These are phyloP conservation scores for Phragmites australis DNA, from an alignment of 176 grass and related monocot species.

Conservation along the genomic window DNA sequence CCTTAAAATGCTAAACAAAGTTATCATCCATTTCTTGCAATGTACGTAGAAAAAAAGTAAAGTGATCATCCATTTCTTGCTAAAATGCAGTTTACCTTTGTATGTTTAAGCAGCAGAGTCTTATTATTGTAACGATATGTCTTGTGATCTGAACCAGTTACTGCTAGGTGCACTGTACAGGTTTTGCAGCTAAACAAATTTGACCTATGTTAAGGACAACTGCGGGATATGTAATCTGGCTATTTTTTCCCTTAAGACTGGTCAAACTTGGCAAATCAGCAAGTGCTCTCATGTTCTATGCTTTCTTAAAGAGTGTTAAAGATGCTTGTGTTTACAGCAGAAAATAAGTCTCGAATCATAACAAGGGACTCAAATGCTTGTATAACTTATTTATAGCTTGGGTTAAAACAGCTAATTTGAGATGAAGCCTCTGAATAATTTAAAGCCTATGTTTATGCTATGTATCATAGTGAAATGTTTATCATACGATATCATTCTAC, in stretches of 20 bases:
- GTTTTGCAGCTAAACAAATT: conserved; percentile 22
- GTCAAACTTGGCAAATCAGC: background rate
- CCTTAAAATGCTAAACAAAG: no score
- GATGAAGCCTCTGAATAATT: conserved; percentile 10
- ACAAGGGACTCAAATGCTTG: background rate
- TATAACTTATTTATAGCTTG: conserved; percentile 4
- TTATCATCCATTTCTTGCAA: conserved; percentile 16
- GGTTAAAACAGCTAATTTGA: conserved; percentile 21
- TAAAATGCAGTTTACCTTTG: conserved; percentile 1
- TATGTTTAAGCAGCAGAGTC: background rate
- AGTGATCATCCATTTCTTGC: background rate
- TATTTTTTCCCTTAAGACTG: conserved; percentile 4
- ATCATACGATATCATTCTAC: background rate
- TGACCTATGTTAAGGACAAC: background rate
- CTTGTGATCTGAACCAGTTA: conserved; percentile 1
- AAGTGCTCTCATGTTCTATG: conserved; percentile 1
- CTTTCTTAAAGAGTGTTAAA: background rate
- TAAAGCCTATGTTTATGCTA: conserved; percentile 8
- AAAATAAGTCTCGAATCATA: conserved; percentile 2
- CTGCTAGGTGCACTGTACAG: background rate
- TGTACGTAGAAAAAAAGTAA: background rate
- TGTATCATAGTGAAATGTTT: background rate
- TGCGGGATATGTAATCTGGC: background rate
- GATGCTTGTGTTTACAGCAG: conserved; percentile 2
- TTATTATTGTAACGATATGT: background rate